Percentiles rank a stretch among this genome's conserved stretches.
Evolutionary conservation across 2,329 filamentous ascomycete genomes (phyloP).

Genomic region (Fusarium papillatum): DNA sequence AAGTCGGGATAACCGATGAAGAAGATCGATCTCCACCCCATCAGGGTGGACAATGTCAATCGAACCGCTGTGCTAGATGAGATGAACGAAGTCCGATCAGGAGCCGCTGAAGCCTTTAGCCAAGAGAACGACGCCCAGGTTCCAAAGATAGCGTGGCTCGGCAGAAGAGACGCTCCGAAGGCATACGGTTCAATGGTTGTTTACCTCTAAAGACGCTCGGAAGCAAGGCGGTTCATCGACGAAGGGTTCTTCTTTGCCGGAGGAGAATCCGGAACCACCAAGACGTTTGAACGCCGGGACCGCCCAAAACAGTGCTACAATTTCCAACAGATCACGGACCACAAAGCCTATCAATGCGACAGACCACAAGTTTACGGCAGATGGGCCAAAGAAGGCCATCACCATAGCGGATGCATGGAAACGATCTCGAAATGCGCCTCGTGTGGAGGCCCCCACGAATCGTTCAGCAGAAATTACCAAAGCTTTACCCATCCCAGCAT

Average conservation of each 20-base stretch:
- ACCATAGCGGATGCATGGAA: neutral
- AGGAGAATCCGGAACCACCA: neutral
- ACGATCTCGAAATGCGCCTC: neutral
- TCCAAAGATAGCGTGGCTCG: neutral
- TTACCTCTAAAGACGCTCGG: neutral
- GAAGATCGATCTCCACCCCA: neutral
- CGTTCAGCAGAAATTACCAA: neutral
- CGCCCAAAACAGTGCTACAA: neutral
- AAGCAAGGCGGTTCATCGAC: neutral
- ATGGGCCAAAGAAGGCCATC: neutral
- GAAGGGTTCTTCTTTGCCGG: neutral
- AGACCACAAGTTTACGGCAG: neutral
- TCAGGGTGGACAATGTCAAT: neutral
- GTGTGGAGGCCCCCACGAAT: neutral
- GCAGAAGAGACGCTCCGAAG: neutral
- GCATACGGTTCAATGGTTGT: conserved; percentile 1
- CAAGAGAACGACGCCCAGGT: neutral
- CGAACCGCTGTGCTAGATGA: neutral
- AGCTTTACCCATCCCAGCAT: neutral
- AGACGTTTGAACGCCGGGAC: neutral
- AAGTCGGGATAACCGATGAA: no score
- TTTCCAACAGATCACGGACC: neutral
- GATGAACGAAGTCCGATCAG: neutral
- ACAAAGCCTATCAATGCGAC: neutral
- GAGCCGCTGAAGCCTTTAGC: neutral